A percentile compares a stretch with the other conserved stretches of the same genome.
phyloP scores from a whole-genome alignment of 257 asterid genomes.

The Solanum raphanifolium region DNA sequence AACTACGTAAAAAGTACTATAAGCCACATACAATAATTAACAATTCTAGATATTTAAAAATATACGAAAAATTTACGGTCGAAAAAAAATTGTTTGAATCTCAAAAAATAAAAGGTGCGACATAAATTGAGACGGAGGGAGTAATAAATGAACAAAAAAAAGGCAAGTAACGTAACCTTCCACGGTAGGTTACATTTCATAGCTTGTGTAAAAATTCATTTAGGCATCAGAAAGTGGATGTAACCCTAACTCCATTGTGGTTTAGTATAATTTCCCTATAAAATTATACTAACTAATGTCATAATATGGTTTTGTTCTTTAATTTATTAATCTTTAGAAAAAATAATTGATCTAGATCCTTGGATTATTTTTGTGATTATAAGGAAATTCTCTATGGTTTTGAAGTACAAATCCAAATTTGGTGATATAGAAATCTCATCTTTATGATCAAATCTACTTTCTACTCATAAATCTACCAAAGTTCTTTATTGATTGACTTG shows the following conservation, averaged over 20 bases:
- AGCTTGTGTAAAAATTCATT: neutral
- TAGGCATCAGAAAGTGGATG: neutral
- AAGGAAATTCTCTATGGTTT: neutral
- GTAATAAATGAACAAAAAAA: neutral
- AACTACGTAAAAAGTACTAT: too few relatives aligned
- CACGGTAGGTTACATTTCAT: neutral
- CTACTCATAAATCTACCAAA: neutral
- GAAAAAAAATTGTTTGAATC: too few relatives aligned
- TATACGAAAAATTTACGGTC: too few relatives aligned
- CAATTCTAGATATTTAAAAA: too few relatives aligned
- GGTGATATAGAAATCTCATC: neutral
- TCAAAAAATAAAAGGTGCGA: accelerated
- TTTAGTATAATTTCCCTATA: neutral
- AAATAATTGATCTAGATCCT: neutral
- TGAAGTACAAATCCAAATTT: neutral
- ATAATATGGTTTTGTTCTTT: neutral
- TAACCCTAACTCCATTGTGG: neutral
- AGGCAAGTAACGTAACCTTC: neutral
- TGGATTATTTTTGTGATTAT: neutral
- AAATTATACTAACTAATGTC: too few relatives aligned
- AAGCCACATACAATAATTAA: too few relatives aligned
- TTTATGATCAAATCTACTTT: neutral
- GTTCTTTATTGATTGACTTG: neutral
- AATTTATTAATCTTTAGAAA: neutral
- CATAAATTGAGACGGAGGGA: too few relatives aligned